phyloP scores from a whole-genome alignment of 1,284 basidiomycete genomes.

The Ustilago trichophora region DNA sequence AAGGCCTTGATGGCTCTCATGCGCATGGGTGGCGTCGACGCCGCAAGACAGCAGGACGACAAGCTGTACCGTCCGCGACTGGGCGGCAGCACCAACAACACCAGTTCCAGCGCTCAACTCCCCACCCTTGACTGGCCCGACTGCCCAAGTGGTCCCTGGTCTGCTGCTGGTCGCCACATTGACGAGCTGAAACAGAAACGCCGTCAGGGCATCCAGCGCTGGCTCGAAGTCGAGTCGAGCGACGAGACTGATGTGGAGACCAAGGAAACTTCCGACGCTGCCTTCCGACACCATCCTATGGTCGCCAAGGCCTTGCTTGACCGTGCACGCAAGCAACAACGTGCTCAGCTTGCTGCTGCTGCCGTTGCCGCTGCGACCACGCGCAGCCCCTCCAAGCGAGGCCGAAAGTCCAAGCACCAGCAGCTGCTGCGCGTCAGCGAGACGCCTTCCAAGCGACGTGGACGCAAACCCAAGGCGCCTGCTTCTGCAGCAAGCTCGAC shows the following conservation, averaged over 20 bases:
- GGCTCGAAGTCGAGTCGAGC: constrained; percentile 45
- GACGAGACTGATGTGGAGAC: constrained; percentile 28
- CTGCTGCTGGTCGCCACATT: constrained; percentile 41
- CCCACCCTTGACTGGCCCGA: constrained; percentile 53
- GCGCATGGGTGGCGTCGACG: constrained; percentile 11
- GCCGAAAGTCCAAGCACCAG: constrained; percentile 29
- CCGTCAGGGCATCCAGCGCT: constrained; percentile 30
- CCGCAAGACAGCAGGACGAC: constrained; percentile 8
- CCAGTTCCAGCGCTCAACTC: constrained; percentile 13
- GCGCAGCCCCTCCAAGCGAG: constrained; percentile 28
- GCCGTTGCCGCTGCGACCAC: constrained; percentile 8
- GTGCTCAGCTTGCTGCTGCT: constrained; percentile 19
- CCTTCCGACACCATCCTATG: constrained; percentile 56
- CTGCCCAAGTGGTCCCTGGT: constrained; percentile 43
- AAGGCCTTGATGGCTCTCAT: constrained; percentile 22
- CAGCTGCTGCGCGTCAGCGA: constrained; percentile 18
- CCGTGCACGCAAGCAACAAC: constrained; percentile 44
- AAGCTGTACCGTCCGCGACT: constrained; percentile 30
- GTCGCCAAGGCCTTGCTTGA: constrained; percentile 58
- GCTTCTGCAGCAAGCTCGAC: constrained; percentile 35
- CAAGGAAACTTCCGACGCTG: constrained; percentile 12
- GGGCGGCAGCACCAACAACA: constrained; percentile 20
- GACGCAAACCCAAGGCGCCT: constrained; percentile 30
- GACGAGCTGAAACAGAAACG: constrained; percentile 39
- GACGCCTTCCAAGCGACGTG: constrained; percentile 31